A percentile compares a stretch with the other conserved stretches of the same genome.
Evolutionary conservation across 345 rosid species (phyloP).

Genomic region (Populus euphratica): DNA sequence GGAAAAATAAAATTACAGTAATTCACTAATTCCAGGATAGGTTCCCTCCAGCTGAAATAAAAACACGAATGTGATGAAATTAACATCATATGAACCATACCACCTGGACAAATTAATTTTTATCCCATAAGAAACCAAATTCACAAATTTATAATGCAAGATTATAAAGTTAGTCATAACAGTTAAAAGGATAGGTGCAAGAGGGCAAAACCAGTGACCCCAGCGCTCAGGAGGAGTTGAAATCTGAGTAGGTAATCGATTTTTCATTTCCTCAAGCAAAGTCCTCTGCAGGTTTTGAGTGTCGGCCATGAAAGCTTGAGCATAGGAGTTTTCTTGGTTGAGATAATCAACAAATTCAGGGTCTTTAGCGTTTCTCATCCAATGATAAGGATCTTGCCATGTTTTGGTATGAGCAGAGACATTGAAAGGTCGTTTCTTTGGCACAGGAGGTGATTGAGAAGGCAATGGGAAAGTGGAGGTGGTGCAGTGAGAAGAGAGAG

Average conservation of each 20-base stretch:
- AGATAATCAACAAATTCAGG: slow-evolving; percentile 52
- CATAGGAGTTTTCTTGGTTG: slow-evolving; percentile 63
- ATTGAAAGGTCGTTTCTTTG: slow-evolving; percentile 57
- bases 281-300: slow-evolving; percentile 43
- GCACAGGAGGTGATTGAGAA: slow-evolving; percentile 40
- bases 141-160: too few relatives aligned
- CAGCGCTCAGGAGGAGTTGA: slow-evolving; percentile 75
- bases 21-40: neutral
- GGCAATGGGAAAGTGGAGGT: slow-evolving; percentile 38
- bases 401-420: slow-evolving; percentile 55
- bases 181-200: slow-evolving; percentile 7
- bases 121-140: neutral
- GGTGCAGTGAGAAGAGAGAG: slow-evolving; percentile 40
- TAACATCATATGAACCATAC: neutral
- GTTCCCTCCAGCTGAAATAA: neutral
- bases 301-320: slow-evolving; percentile 80
- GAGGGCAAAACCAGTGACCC: slow-evolving; percentile 75
- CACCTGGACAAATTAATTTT: neutral
- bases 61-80: neutral
- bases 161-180: neutral
- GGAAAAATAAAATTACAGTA: neutral
- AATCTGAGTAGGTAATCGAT: slow-evolving; percentile 51
- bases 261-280: slow-evolving; percentile 61
- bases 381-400: slow-evolving; percentile 70
- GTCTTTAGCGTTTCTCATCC: slow-evolving; percentile 67